Evolutionary conservation across 768 basidiomycete species (phyloP).

Genomic region (Tricholoma bakamatsutake): DNA sequence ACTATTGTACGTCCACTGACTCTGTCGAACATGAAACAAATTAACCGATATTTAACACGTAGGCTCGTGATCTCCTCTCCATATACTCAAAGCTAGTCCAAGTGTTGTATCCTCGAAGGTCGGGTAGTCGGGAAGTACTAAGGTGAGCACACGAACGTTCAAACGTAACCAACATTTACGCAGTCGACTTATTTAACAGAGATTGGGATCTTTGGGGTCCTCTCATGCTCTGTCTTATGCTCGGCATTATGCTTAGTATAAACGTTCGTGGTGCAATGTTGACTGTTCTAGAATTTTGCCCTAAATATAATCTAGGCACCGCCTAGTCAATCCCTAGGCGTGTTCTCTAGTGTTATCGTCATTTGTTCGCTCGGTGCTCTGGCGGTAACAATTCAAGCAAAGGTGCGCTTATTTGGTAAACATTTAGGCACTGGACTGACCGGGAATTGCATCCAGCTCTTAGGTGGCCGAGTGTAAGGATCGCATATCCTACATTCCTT

Average conservation of each 20-base stretch:
- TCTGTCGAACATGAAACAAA: neutral
- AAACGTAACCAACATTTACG: neutral
- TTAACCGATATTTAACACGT: constrained; percentile 5
- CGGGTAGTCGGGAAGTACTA: constrained; percentile 73
- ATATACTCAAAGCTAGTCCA: constrained; percentile 92
- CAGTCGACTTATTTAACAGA: constrained; percentile 29
- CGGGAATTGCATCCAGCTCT: constrained; percentile 38
- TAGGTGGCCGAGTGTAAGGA: constrained; percentile 77
- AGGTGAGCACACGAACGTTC: constrained; percentile 37
- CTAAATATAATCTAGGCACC: constrained; percentile 58
- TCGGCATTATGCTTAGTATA: constrained; percentile 81
- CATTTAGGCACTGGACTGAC: constrained; percentile 3
- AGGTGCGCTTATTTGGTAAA: constrained; percentile 40
- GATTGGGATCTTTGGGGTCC: constrained; percentile 99
- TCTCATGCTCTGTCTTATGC: constrained; percentile 70
- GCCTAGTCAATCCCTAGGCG: constrained; percentile 70
- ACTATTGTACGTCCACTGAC: constrained; percentile 64
- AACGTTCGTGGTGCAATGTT: constrained; percentile 45
- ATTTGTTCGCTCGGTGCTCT: constrained; percentile 89
- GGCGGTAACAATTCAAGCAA: constrained; percentile 92
- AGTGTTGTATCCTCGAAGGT: constrained; percentile 82
- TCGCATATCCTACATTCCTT: neutral
- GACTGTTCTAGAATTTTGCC: neutral
- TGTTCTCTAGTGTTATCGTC: constrained; percentile 93
- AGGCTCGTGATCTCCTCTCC: constrained; percentile 86